Base-by-base conservation (phyloP, 2,329 filamentous ascomycete species). In the Neopestalotiopsis clavispora region DNA sequence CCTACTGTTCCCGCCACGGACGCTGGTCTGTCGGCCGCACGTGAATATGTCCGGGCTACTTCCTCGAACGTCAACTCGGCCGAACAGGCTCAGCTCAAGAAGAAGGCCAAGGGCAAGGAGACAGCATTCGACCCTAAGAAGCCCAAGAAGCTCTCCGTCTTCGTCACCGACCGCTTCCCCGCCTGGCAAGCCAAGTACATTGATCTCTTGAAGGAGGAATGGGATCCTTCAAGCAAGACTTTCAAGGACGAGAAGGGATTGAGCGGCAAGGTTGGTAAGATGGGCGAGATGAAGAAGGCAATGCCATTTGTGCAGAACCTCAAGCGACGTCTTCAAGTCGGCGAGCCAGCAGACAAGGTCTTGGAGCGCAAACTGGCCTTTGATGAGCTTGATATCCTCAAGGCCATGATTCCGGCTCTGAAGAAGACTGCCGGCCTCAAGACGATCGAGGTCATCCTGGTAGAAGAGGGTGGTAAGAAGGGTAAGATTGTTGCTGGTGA, bases 281-380 rank as follows among this genome's bases (percentile, higher is more conserved):
- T 94, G 77, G 90, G 90, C 58, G 93, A 97, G 82, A 94, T 94
- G 87, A 99, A 98, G 89, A 96, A 97, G 84, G 95, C 94, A 2
- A 98, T 98, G 95, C 96, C 96, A 0, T 98, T 98, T 77, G 91
- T 98, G 64, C 95, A 98, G 83, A 83, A 80, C 6, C 84, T 98
- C 70, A 98, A 98, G 91, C 93, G 89, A 80, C 90, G 93, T 66
- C 87, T 99, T 68, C 86, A 94, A 68, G 85, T 86, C 64, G 92
- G 93, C 71, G 90, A 95, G 81, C 82, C 85, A 14, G 83, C 89
- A 1, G 84, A 87, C 30, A 85, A 83, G 2, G 94, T 98, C 10
- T 91, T 98, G 76, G 90, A 95, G 78, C 88, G 94, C 73, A 94
- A 95, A 82, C 85, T 99, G 71, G 87, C 89, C 1, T 99, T 98